Base-by-base conservation (phyloP, 1,284 basidiomycete genomes). In the Athelia psychrophila region DNA sequence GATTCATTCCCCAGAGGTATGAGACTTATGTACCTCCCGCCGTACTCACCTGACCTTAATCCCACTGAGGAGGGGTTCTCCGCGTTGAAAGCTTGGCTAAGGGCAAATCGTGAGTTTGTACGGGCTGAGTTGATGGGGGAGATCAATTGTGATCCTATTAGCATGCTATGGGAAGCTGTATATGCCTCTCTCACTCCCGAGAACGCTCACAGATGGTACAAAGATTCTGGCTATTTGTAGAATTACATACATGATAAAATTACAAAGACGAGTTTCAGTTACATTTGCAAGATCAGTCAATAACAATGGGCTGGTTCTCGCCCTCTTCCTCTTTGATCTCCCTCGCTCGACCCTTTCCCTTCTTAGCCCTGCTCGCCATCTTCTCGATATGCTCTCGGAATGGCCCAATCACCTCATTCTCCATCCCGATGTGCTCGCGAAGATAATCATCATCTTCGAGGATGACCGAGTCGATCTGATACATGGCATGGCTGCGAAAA, bases 21-120 rank as follows among this genome's bases (percentile, higher is more conserved):
- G 56, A 60, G 57, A 3, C 54, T 69, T 8, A 22, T 65, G 18
- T 71, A 64, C 50, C 58, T 72, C 5, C 69, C 70, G 13, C 51
- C 64, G 9, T 70, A 70, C 54, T 71, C 68, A 3, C 69, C 68
- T 3, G 69, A 71, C 50, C 54, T 62, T 48, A 70, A 70, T 44
- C 68, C 65, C 1, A 68, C 70, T 19, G 64, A 70, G 52, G 61
- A 64, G 48, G 63, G 56, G 4, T 70, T 72, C 56, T 69, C 65
- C 1, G 51, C 54, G 2, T 62, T 70, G 48, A 71, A 71, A 52
- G 44, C 57, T 1, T 66, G 61, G 57, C 50, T 69, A n/a, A 53
- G 58, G 13, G 2, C 18, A 3, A 56, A 68, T 47, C 54, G 56
- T 1, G 55, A 58, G 30, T 58, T 55, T 45, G 59, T 60, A 30